Evolutionary conservation across 73 alveolate genomes (phyloP), one percentile per base, ranked within the genome.

Genomic region (Blepharisma japonicum): DNA sequence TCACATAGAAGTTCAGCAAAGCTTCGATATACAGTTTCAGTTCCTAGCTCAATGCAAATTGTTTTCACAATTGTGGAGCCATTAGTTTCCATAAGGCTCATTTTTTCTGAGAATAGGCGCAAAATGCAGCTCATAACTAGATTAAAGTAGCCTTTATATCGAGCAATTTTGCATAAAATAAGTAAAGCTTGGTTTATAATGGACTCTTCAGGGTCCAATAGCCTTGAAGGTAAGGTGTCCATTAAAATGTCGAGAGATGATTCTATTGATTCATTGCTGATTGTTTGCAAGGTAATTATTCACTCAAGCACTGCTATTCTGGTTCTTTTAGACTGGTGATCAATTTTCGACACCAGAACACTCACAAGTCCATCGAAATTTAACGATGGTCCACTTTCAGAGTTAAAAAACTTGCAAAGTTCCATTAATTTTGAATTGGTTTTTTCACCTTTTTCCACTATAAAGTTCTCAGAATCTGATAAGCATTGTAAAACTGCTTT

Each of bases 81-180:
- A 18, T 14, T 25, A 2, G 14, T 39, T 18, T n/a, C 18, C 14
- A 39, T 14, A 61, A 61, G 23, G 39, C 47, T 25, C 23, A 14
- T n/a, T 14, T 25, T 61, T 61, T 14, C 18, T 18, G 74, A 61
- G 2, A 61, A n/a, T 25, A 14, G 4, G 11, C 23, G 11, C 2
- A 61, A 39, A 18, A 61, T 25, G 14, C 47, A 61, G 46, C 49
- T 18, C 11, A 61, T 61, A 2, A 61, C 74, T 2, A 14, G 14
- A 61, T 61, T 39, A 39, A 61, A 61, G 23, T 20, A 14, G 14
- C 23, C 74, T 61, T 25, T 14, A 25, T 61, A 61, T 61, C 46
- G 14, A 9, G 74, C 74, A 39, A 61, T 61, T 8, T 61, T 61
- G 47, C 74, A 61, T 14, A 61, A 39, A 25, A 61, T 61, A 9